A percentile compares a stretch with the other conserved stretches of the same genome.
phyloP scores from a whole-genome alignment of 2,329 filamentous ascomycete genomes.

The Ceratocystis eucalypticola region DNA sequence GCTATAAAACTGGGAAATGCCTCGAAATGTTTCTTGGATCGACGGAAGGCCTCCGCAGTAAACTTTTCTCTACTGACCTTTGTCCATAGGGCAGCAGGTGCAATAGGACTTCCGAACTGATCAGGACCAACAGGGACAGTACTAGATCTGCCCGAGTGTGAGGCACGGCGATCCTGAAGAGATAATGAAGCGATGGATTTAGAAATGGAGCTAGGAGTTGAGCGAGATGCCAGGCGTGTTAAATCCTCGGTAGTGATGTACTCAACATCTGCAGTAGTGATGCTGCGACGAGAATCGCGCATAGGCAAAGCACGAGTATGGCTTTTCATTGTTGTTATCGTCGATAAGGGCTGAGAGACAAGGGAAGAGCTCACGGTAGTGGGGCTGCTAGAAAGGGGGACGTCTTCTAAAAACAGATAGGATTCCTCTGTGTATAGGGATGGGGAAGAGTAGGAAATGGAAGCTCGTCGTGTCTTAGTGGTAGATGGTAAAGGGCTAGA shows the following conservation, averaged over 20 bases:
- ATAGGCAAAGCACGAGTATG: constrained; percentile 13
- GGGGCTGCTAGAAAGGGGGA: constrained; percentile 2
- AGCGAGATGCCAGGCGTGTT: background rate
- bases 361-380: background rate
- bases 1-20: constrained; percentile 48
- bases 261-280: constrained; percentile 10
- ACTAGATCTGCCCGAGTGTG: constrained; percentile 9
- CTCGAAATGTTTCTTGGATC: constrained; percentile 45
- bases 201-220: background rate
- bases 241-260: constrained; percentile 16
- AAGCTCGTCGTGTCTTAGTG: constrained; percentile 7
- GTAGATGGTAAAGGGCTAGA: constrained; percentile 10
- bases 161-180: constrained; percentile 10
- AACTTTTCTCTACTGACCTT: constrained; percentile 41
- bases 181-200: background rate
- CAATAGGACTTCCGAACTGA: constrained; percentile 42
- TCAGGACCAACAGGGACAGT: constrained; percentile 39
- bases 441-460: constrained; percentile 11
- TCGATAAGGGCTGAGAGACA: background rate
- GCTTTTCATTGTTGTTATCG: constrained; percentile 2
- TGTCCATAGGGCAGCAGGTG: constrained; percentile 45
- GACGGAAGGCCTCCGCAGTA: constrained; percentile 43
- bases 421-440: background rate
- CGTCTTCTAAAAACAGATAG: background rate
- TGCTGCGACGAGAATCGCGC: constrained; percentile 10